Evolutionary conservation across 2,329 filamentous ascomycete species (phyloP), one percentile per base, ranked within the genome.

Genomic region (Chrysoporthe austroafricana): DNA sequence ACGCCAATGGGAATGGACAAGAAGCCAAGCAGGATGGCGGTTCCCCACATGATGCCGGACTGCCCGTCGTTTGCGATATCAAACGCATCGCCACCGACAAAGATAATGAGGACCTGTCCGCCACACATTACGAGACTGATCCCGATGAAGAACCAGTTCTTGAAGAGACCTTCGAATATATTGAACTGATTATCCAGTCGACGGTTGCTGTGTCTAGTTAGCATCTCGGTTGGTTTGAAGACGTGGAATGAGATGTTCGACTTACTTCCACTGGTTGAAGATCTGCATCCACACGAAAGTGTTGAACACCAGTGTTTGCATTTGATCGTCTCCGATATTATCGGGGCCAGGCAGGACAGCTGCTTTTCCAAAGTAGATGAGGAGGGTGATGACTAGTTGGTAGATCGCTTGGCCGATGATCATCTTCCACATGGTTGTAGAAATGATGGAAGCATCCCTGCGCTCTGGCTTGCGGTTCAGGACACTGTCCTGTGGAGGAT

Each of bases 261-360:
- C 88, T 86, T 84, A 90, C 88, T 98, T 98, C 86, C 96, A 92
- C 76, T 97, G 91, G 80, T 98, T 98, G 83, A 98, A 98, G 73
- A 98, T 96, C 74, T 98, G 95, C 94, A 98, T 97, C 95, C 95
- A 98, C 64, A 97, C 95, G 76, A 98, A 98, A 0, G 93, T 96
- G 82, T 98, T 98, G 86, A 98, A 98, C 8, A 98, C 92, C 60
- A 98, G 85, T 2, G 94, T 96, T 66, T 89, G 83, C 69, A 96
- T 84, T 73, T 91, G 84, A 1, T 76, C 78, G 39, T 73, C 72
- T 3, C 57, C 63, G 18, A 74, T 73, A 46, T 85, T 76, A 62
- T 84, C 79, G 3, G 79, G 77, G 0, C 76, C 73, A 42, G 81
- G 81, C 52, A 75, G 74, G 11, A 79, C 70, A n/a, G 70, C 62